These are phyloP conservation scores for Xylariaceae sp. DNA, from an alignment of 2,329 filamentous ascomycete genomes.

Conservation along the genomic window DNA sequence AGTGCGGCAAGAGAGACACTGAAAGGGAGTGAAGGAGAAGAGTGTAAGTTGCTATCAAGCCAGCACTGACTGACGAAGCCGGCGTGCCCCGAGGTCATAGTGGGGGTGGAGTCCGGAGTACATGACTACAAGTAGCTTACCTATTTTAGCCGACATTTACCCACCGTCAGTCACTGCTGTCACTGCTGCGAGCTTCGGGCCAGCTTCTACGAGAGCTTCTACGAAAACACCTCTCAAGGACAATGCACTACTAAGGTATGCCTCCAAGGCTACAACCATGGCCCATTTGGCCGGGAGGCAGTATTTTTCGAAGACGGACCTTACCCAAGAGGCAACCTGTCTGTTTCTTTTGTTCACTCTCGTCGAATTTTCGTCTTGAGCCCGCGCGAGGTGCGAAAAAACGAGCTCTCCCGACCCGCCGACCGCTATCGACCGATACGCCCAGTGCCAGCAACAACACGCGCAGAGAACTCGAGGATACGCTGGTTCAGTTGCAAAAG, in stretches of 20 bases:
- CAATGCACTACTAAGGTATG: constrained; percentile 7
- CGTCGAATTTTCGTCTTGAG: constrained; percentile 6
- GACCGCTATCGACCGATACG: constrained; percentile 17
- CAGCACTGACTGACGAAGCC: too few relatives aligned
- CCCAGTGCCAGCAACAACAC: constrained; percentile 11
- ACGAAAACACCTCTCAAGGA: too few relatives aligned
- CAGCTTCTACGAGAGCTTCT: too few relatives aligned
- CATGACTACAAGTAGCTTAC: too few relatives aligned
- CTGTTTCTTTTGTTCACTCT: constrained; percentile 26
- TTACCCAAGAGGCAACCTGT: constrained; percentile 10
- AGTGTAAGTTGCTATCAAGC: too few relatives aligned
- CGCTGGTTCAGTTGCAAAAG: constrained; percentile 53
- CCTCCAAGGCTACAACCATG: constrained; percentile 20
- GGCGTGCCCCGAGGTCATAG: too few relatives aligned
- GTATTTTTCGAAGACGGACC: constrained; percentile 6
- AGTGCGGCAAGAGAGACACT: too few relatives aligned
- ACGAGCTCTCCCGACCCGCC: constrained; percentile 14
- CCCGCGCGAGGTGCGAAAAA: constrained; percentile 11
- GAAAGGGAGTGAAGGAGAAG: too few relatives aligned
- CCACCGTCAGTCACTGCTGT: too few relatives aligned
- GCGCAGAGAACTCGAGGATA: constrained; percentile 48
- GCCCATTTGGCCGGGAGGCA: constrained; percentile 15
- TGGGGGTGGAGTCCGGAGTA: too few relatives aligned
- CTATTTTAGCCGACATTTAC: too few relatives aligned
- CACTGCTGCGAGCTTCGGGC: too few relatives aligned